Evolutionary conservation across 2,329 filamentous ascomycete genomes (phyloP).

Genomic region (Ascochyta fabae): DNA sequence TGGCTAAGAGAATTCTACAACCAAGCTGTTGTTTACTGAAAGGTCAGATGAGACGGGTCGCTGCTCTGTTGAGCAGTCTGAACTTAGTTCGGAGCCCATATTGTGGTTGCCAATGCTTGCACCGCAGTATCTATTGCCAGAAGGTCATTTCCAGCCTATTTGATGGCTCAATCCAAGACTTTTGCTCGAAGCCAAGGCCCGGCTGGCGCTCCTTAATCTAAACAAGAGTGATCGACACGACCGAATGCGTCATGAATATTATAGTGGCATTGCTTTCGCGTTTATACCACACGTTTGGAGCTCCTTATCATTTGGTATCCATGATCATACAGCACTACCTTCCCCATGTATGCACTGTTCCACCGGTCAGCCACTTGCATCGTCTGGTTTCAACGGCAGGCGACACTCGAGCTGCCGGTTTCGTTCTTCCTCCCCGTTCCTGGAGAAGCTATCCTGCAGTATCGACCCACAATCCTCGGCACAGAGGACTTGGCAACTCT

Average conservation of each 20-base stretch:
- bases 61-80: neutral
- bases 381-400: slow-evolving; percentile 4
- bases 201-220: slow-evolving; percentile 33
- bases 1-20: neutral
- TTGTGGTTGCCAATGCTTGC: neutral
- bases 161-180: neutral
- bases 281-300: slow-evolving; percentile 14
- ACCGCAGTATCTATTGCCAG: neutral
- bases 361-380: slow-evolving; percentile 4
- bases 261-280: slow-evolving; percentile 20
- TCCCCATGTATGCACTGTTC: slow-evolving; percentile 20
- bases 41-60: neutral
- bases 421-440: slow-evolving; percentile 13
- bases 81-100: neutral
- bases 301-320: slow-evolving; percentile 30
- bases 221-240: slow-evolving; percentile 28
- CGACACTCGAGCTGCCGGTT: slow-evolving; percentile 20
- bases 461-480: slow-evolving; percentile 25
- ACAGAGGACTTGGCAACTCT: slow-evolving; percentile 27
- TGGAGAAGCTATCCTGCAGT: slow-evolving; percentile 14
- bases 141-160: neutral
- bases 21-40: neutral
- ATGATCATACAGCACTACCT: slow-evolving; percentile 17
- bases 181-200: slow-evolving; percentile 24
- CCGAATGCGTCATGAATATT: slow-evolving; percentile 26